phyloP scores from a whole-genome alignment of 78 protist species.

The slime mould (Dictyostelium discoideum) region dicty_2.7 NC_007090.3:3039001-3039500 shows the following conservation, averaged over 20 bases:
- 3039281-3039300: neutral
- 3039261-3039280: neutral
- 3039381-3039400: too few species aligned
- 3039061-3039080: neutral
- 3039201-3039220: neutral
- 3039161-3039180: neutral
- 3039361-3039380: neutral
- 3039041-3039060: neutral
- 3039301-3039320: neutral
- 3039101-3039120: neutral
- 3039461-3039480: neutral
- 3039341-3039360: neutral
- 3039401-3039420: too few species aligned
- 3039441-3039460: neutral
- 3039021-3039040: too few species aligned
- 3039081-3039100: neutral
- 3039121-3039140: neutral
- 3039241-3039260: neutral
- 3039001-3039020: too few species aligned
- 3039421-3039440: too few species aligned
- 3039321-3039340: neutral
- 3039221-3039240: neutral
- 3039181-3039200: neutral
- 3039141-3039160: neutral
- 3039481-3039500: neutral